Evolutionary conservation across 768 basidiomycete genomes (phyloP).

Genomic region (Trametes maxima): DNA sequence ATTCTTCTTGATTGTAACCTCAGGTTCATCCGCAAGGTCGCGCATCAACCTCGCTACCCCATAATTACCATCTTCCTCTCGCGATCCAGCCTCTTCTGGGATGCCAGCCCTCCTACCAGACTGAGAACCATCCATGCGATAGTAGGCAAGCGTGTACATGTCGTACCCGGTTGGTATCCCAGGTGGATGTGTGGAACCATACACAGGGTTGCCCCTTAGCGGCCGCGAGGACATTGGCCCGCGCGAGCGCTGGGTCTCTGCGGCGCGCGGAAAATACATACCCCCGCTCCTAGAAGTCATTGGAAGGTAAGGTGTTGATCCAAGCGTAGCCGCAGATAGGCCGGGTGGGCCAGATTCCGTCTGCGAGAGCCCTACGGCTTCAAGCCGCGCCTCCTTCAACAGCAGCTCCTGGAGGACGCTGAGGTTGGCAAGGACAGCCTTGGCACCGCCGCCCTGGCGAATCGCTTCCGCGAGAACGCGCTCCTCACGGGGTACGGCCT

Average conservation of each 20-base stretch:
- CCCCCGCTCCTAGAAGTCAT: neutral
- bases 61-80: neutral
- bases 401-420: neutral
- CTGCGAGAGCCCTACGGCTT: neutral
- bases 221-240: neutral
- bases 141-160: too few relatives aligned
- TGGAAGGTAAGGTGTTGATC: neutral
- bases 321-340: neutral
- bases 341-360: neutral
- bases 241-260: neutral
- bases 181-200: neutral
- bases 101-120: neutral
- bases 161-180: neutral
- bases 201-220: neutral
- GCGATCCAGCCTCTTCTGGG: neutral
- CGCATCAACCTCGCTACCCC: neutral
- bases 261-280: neutral
- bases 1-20: slow-evolving; percentile 40
- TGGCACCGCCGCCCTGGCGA: neutral
- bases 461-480: slow-evolving; percentile 34
- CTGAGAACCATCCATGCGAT: neutral
- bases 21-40: slow-evolving; percentile 23
- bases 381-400: slow-evolving; percentile 1
- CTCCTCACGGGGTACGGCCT: slow-evolving; percentile 43
- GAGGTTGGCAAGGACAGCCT: slow-evolving; percentile 14